phyloP scores from a whole-genome alignment of 208 protist genomes.

The Trypanosoma vivax region DNA sequence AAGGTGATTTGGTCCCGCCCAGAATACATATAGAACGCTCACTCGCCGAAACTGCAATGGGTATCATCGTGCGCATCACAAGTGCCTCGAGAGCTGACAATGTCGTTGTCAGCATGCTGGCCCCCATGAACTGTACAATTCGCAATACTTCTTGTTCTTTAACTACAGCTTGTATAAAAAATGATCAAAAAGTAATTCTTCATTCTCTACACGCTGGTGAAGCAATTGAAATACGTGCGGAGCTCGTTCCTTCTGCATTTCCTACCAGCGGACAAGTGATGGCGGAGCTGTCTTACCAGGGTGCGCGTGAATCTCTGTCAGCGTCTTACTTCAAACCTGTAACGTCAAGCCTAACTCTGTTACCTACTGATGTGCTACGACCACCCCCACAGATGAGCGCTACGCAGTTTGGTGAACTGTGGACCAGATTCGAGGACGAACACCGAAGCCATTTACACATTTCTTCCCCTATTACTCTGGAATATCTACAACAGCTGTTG shows the following conservation, averaged over 20 bases:
- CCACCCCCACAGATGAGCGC: slow-evolving; percentile 24
- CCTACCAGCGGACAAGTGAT: slow-evolving; percentile 4
- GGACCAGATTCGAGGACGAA: slow-evolving; percentile 17
- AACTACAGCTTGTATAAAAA: background rate
- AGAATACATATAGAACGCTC: slow-evolving; percentile 9
- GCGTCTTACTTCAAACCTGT: background rate
- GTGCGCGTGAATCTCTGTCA: too few relatives aligned
- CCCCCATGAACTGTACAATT: slow-evolving; percentile 3
- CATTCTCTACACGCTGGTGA: slow-evolving; percentile 1
- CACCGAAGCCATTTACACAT: slow-evolving; percentile 11
- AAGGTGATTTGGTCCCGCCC: background rate
- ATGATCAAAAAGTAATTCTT: background rate
- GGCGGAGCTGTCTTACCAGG: slow-evolving; percentile 8
- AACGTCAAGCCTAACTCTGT: slow-evolving; percentile 2
- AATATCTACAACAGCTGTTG: slow-evolving; percentile 22
- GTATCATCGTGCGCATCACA: slow-evolving; percentile 3
- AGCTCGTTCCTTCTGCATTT: slow-evolving; percentile 6
- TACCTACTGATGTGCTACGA: slow-evolving; percentile 17
- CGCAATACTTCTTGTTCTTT: background rate
- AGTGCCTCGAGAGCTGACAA: background rate
- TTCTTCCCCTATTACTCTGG: slow-evolving; percentile 8
- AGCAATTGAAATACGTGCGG: background rate
- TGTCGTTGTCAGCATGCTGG: background rate
- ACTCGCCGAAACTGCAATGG: background rate
- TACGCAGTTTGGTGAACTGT: slow-evolving; percentile 34